Conservation (phyloP, 306 rosid species). For the Neltuma alba region DNA sequence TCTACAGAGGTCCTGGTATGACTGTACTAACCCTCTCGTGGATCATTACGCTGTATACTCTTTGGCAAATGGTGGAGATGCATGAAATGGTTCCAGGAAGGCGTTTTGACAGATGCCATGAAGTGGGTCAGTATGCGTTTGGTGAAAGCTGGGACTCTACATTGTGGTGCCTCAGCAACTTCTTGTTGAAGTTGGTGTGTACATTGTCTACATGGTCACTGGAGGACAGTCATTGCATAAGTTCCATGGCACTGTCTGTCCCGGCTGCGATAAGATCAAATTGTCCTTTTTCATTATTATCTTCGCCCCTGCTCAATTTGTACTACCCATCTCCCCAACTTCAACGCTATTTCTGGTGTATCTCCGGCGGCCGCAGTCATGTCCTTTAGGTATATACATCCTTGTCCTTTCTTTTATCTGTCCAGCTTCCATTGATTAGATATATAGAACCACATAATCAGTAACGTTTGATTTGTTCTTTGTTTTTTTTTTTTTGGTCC, state of each 20-base stretch:
- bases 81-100: constrained; percentile 87
- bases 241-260: constrained; percentile 51
- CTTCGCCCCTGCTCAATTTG: constrained; percentile 76
- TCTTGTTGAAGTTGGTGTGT: constrained; percentile 57
- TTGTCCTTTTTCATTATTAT: constrained; percentile 72
- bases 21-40: constrained; percentile 60
- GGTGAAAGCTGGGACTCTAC: constrained; percentile 77
- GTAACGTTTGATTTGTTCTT: background rate
- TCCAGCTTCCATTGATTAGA: background rate
- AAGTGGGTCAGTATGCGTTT: constrained; percentile 78
- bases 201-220: constrained; percentile 77
- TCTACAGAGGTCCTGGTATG: constrained; percentile 76
- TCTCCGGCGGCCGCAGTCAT: constrained; percentile 81
- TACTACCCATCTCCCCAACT: constrained; percentile 82
- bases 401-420: background rate
- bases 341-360: constrained; percentile 66
- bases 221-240: constrained; percentile 74
- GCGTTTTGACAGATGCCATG: constrained; percentile 81
- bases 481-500: background rate
- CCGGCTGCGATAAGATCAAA: constrained; percentile 47
- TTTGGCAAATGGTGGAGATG: constrained; percentile 93
- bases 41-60: constrained; percentile 67
- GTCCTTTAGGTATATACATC: constrained; percentile 64
- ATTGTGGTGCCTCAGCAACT: constrained; percentile 90
- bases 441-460: background rate